Percentiles rank a stretch among this genome's conserved stretches.
phyloP scores from a whole-genome alignment of 495 filamentous ascomycete genomes.

The Tetracladium marchalianum region DNA sequence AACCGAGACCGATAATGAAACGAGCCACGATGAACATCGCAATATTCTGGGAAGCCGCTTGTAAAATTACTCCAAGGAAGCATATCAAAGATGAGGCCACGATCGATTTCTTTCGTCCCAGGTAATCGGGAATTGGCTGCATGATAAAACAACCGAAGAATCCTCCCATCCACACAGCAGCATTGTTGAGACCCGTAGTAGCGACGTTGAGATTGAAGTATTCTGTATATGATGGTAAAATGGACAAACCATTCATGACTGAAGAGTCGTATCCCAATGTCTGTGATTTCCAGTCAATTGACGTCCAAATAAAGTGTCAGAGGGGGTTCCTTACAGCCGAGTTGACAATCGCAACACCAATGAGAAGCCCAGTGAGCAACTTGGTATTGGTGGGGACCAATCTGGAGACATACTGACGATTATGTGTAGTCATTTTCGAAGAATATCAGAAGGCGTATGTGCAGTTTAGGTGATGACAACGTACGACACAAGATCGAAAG shows the following conservation, averaged over 20 bases:
- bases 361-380: slow-evolving; percentile 37
- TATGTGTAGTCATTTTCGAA: no score
- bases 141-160: slow-evolving; percentile 13
- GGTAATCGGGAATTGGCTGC: slow-evolving; percentile 2
- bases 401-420: no score
- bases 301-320: no score
- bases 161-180: slow-evolving; percentile 16
- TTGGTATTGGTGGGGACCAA: slow-evolving; percentile 26
- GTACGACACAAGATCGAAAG: no score
- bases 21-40: slow-evolving; percentile 31
- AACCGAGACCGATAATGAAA: slow-evolving; percentile 37
- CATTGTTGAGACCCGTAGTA: slow-evolving; percentile 8
- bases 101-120: slow-evolving; percentile 33
- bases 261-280: slow-evolving; percentile 40
- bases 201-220: slow-evolving; percentile 35
- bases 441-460: no score
- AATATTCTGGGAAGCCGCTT: slow-evolving; percentile 35
- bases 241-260: slow-evolving; percentile 43
- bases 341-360: slow-evolving; percentile 32
- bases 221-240: slow-evolving; percentile 35
- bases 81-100: slow-evolving; percentile 33
- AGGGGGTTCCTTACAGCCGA: slow-evolving; percentile 24
- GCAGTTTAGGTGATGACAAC: no score
- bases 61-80: slow-evolving; percentile 35
- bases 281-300: slow-evolving; percentile 17